phyloP scores from a whole-genome alignment of 176 grass and related monocot species.

The Carex parvula region DNA sequence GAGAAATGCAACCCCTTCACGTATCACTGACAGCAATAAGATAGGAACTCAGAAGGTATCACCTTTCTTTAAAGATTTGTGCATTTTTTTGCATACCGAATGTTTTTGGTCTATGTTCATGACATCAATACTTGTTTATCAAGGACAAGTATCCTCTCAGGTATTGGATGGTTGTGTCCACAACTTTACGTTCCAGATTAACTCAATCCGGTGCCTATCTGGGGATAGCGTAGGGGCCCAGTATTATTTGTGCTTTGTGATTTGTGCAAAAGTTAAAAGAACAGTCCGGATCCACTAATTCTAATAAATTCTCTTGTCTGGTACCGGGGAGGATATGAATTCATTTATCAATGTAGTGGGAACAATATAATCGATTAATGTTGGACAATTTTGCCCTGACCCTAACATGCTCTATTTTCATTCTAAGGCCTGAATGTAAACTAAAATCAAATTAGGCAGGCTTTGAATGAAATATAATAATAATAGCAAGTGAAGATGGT shows the following conservation, averaged over 20 bases:
- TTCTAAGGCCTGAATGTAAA: neutral
- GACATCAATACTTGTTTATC: neutral
- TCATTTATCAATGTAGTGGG: neutral
- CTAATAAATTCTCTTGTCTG: no score
- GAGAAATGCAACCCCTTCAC: slow-evolving; percentile 41
- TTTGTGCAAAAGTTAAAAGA: no score
- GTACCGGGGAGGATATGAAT: no score
- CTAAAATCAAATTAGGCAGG: neutral
- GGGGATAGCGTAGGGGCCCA: no score
- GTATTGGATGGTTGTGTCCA: no score
- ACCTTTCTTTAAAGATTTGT: slow-evolving; percentile 3
- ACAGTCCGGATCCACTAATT: no score
- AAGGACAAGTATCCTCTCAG: no score
- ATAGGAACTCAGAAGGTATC: slow-evolving; percentile 46
- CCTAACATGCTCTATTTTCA: neutral
- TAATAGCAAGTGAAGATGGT: neutral
- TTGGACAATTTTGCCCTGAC: slow-evolving; percentile 35
- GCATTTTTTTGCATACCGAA: neutral
- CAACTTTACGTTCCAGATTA: no score
- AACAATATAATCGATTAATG: neutral
- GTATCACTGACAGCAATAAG: slow-evolving; percentile 31
- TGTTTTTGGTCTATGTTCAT: neutral
- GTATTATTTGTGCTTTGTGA: no score
- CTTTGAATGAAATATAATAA: neutral
- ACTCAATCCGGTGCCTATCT: no score